Conservation (phyloP, 179 eudicot genomes). For the Silene vulgaris region DNA sequence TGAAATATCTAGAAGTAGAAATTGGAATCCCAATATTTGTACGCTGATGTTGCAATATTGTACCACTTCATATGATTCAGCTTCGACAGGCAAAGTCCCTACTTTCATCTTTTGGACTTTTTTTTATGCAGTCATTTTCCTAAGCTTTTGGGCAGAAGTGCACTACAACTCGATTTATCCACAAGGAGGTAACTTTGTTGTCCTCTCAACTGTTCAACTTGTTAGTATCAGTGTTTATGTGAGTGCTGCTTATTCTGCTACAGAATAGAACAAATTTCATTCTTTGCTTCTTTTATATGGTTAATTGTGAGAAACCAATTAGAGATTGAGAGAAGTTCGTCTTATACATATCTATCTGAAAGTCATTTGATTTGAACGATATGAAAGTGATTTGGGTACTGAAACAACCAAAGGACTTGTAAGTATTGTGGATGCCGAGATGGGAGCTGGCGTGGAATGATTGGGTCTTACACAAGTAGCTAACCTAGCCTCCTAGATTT, state of each 20-base stretch:
- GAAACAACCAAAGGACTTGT: background rate
- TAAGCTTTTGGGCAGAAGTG: conserved; percentile 99
- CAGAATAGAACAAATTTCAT: background rate
- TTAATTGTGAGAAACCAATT: background rate
- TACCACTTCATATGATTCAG: background rate
- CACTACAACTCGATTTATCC: conserved; percentile 95
- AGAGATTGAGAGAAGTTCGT: background rate
- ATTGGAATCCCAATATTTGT: background rate
- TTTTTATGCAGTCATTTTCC: conserved; percentile 53
- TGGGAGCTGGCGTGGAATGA: background rate
- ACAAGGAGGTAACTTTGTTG: conserved; percentile 56
- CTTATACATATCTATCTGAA: background rate
- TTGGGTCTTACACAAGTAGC: background rate
- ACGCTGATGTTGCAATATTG: background rate
- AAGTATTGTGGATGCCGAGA: background rate
- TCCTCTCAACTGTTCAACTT: conserved; percentile 5
- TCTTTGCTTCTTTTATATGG: background rate
- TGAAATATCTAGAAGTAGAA: background rate
- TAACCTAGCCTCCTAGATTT: background rate
- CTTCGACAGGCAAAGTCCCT: background rate
- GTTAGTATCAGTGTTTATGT: background rate
- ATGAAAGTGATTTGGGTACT: background rate
- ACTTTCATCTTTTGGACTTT: conserved; percentile 1
- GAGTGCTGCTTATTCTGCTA: conserved; percentile 4
- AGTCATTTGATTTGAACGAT: background rate